phyloP scores from a whole-genome alignment of 208 protist genomes.

The Crithidia fasciculata region DNA sequence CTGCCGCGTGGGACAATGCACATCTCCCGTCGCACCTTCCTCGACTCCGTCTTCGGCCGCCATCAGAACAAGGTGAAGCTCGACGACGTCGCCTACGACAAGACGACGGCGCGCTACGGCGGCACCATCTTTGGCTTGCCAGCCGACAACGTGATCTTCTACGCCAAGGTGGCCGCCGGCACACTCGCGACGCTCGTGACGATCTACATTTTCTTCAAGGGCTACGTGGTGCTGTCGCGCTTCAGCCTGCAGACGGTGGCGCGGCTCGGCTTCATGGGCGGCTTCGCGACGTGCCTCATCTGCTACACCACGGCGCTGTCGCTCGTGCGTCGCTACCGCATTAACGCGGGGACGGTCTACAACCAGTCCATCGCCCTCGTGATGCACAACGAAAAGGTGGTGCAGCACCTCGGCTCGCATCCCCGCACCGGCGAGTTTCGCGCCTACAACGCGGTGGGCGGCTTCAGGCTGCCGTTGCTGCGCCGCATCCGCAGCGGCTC shows the following conservation, averaged over 20 bases:
- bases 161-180: conserved; percentile 66
- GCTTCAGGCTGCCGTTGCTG: conserved; percentile 83
- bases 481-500: conserved; percentile 86
- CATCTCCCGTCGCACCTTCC: conserved; percentile 37
- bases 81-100: conserved; percentile 80
- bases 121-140: conserved; percentile 85
- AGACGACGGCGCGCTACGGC: conserved; percentile 61
- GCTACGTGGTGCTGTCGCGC: conserved; percentile 68
- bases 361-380: conserved; percentile 90
- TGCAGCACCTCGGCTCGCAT: conserved; percentile 76
- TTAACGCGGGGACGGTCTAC: conserved; percentile 88
- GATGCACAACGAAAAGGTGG: conserved; percentile 81
- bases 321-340: conserved; percentile 63
- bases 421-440: conserved; percentile 88
- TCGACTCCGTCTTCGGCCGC: conserved; percentile 43
- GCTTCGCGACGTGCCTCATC: conserved; percentile 73
- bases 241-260: conserved; percentile 86
- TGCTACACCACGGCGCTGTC: conserved; percentile 62
- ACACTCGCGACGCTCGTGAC: conserved; percentile 37
- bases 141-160: conserved; percentile 82
- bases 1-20: conserved; percentile 3
- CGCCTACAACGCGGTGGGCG: conserved; percentile 74
- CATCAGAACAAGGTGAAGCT: conserved; percentile 54
- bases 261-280: conserved; percentile 79
- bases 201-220: conserved; percentile 81